These are phyloP conservation scores for Carex kokanica DNA, from an alignment of 176 grass and related monocot genomes.

Conservation along the genomic window DNA sequence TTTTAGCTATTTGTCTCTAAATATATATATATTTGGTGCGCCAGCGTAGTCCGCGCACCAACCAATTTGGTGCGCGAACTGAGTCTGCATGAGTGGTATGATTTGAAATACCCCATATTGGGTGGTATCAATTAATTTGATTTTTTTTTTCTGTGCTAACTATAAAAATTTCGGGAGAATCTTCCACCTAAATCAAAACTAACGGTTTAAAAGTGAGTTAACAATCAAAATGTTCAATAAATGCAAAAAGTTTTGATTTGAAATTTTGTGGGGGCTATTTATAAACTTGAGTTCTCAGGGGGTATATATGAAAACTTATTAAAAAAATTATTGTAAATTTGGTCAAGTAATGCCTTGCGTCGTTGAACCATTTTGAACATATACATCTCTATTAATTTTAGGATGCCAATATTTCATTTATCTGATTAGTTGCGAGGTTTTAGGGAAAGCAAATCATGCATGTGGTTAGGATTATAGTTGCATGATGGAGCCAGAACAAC, in stretches of 20 bases:
- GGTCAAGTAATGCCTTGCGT: background rate
- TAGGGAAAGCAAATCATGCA: constrained; percentile 16
- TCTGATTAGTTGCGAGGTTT: constrained; percentile 19
- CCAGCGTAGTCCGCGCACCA: too few relatives aligned
- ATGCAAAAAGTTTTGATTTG: too few relatives aligned
- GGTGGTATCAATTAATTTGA: too few relatives aligned
- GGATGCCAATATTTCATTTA: background rate
- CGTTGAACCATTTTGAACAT: background rate
- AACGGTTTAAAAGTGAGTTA: too few relatives aligned
- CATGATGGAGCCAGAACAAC: constrained; percentile 18
- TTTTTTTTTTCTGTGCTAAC: too few relatives aligned
- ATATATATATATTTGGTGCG: too few relatives aligned
- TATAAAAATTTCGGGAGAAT: too few relatives aligned
- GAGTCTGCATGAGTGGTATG: too few relatives aligned
- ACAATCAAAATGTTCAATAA: background rate
- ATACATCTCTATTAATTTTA: background rate
- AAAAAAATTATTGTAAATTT: background rate
- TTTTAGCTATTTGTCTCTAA: too few relatives aligned
- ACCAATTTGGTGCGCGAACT: too few relatives aligned
- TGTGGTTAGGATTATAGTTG: background rate
- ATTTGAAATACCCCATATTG: too few relatives aligned
- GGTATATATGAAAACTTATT: background rate
- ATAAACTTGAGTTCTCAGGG: background rate
- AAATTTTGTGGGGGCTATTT: background rate
- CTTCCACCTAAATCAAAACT: too few relatives aligned